Evolutionary conservation across 2,329 filamentous ascomycete genomes (phyloP).

Genomic region (Aurifilum marmelostoma): DNA sequence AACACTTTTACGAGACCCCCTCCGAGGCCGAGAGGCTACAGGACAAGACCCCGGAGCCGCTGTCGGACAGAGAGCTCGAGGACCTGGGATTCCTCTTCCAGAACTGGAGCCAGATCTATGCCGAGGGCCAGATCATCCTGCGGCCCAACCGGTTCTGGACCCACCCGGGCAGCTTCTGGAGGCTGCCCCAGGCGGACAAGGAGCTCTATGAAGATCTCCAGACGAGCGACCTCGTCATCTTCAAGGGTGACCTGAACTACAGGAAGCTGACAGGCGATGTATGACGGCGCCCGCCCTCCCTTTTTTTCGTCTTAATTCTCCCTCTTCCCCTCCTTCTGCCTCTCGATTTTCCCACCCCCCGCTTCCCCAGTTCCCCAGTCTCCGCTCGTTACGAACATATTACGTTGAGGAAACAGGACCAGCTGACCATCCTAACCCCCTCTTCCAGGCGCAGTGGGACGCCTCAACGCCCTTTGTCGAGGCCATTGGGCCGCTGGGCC

Average conservation of each 20-base stretch:
- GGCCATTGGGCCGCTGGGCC: slow-evolving; percentile 84
- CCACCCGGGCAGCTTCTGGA: slow-evolving; percentile 83
- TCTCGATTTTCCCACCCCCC: too few species aligned
- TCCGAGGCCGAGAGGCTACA: slow-evolving; percentile 67
- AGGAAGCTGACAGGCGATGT: slow-evolving; percentile 90
- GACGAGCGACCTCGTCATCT: slow-evolving; percentile 83
- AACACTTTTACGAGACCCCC: slow-evolving; percentile 75
- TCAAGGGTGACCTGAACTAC: slow-evolving; percentile 98
- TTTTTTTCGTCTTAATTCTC: too few species aligned
- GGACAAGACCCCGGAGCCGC: slow-evolving; percentile 59
- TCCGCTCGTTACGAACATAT: neutral
- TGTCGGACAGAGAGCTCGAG: slow-evolving; percentile 68
- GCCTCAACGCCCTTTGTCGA: slow-evolving; percentile 82
- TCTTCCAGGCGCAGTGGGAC: slow-evolving; percentile 71
- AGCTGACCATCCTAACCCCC: slow-evolving; percentile 16
- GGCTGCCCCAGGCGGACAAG: slow-evolving; percentile 70
- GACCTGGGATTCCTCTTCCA: slow-evolving; percentile 78
- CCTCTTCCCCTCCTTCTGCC: neutral
- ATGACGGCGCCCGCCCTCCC: slow-evolving; percentile 47
- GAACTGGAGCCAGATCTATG: slow-evolving; percentile 79
- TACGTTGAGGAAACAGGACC: neutral
- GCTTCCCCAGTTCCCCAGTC: neutral
- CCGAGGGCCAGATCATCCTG: slow-evolving; percentile 80
- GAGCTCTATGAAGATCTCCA: slow-evolving; percentile 77
- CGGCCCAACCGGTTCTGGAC: slow-evolving; percentile 94